Evolutionary conservation across 257 asterid genomes (phyloP).

Genomic region (Gentiana macrophylla): DNA sequence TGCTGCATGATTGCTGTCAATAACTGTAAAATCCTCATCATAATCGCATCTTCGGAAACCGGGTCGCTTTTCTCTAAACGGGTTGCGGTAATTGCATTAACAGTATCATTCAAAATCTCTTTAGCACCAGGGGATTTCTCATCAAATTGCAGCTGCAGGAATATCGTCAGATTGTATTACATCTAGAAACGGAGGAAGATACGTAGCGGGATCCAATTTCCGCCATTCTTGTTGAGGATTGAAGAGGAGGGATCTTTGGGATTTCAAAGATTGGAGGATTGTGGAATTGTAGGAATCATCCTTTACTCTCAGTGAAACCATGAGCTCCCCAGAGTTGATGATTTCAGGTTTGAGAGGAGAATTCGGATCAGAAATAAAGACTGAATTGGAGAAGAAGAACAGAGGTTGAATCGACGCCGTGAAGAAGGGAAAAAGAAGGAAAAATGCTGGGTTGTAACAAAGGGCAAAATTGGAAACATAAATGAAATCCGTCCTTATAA

Average conservation of each 20-base stretch:
- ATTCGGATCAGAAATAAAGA: too few relatives aligned
- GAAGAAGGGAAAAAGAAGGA: too few relatives aligned
- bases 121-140: conserved; percentile 52
- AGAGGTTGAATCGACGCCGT: too few relatives aligned
- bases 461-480: too few relatives aligned
- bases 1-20: conserved; percentile 65
- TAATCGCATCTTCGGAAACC: conserved; percentile 55
- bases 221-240: conserved; percentile 82
- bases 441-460: too few relatives aligned
- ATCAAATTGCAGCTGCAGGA: conserved; percentile 72
- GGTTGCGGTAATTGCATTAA: conserved; percentile 52
- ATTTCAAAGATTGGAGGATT: conserved; percentile 49
- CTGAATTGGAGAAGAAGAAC: too few relatives aligned
- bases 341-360: too few relatives aligned
- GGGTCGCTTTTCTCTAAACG: conserved; percentile 70
- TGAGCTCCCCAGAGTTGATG: too few relatives aligned
- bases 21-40: conserved; percentile 72
- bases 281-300: conserved; percentile 48
- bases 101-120: conserved; percentile 44
- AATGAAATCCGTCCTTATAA: too few relatives aligned
- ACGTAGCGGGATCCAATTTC: conserved; percentile 47
- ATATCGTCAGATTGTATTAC: conserved; percentile 73
- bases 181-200: conserved; percentile 71
- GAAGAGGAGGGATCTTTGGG: conserved; percentile 61
- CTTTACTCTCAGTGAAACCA: too few relatives aligned